Conservation (phyloP, 257 asterid species). For the Salvia hispanica region DNA sequence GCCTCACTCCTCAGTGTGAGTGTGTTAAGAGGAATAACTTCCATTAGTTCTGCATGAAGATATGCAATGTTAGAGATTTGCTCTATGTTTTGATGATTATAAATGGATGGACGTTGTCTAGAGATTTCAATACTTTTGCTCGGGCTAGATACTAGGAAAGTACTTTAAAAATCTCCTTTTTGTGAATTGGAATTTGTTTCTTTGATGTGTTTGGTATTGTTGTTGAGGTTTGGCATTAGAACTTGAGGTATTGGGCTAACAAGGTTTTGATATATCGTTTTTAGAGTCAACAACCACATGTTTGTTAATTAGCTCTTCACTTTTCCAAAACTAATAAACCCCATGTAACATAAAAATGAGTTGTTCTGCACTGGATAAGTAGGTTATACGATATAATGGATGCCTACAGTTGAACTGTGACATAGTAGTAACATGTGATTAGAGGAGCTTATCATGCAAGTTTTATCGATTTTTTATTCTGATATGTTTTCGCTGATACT, state of each 20-base stretch:
- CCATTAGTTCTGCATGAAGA: background rate
- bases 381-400: background rate
- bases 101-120: background rate
- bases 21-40: background rate
- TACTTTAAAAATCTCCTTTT: background rate
- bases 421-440: background rate
- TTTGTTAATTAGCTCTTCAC: background rate
- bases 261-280: background rate
- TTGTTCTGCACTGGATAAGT: background rate
- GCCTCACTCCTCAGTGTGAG: background rate
- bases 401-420: background rate
- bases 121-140: no score
- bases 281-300: background rate
- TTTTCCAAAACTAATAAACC: background rate
- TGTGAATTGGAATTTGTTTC: constrained; percentile 20
- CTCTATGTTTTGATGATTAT: background rate
- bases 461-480: background rate
- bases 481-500: background rate
- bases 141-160: constrained; percentile 3
- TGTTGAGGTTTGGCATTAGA: background rate
- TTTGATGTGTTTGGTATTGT: background rate
- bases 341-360: background rate
- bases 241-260: background rate
- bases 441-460: background rate
- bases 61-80: background rate